phyloP scores from a whole-genome alignment of 2,329 filamentous ascomycete genomes.

The Penicillium griseofulvum region DNA sequence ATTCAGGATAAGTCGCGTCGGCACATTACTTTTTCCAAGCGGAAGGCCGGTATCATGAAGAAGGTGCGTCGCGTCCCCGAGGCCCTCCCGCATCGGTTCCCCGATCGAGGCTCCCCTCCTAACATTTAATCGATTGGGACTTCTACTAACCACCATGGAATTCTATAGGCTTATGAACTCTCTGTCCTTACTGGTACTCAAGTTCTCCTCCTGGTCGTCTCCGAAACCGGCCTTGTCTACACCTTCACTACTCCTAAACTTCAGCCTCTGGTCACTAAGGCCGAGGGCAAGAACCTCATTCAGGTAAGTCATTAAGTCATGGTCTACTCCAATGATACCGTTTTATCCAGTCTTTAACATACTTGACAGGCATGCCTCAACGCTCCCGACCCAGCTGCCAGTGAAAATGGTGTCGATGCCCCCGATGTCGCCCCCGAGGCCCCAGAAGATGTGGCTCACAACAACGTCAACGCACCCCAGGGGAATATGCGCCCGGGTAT shows the following conservation, averaged over 20 bases:
- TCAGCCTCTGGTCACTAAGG: constrained; percentile 95
- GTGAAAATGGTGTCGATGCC: constrained; percentile 77
- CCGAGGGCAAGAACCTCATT: constrained; percentile 98
- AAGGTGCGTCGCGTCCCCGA: constrained; percentile 66
- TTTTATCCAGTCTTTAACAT: constrained; percentile 18
- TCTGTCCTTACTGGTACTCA: constrained; percentile 97
- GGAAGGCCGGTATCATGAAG: constrained; percentile 99
- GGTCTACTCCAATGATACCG: not conserved
- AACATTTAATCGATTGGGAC: not conserved
- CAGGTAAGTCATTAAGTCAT: constrained; percentile 71
- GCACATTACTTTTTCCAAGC: constrained; percentile 99
- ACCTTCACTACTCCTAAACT: constrained; percentile 98
- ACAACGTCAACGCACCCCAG: constrained; percentile 69
- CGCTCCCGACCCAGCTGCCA: constrained; percentile 83
- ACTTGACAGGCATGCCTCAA: constrained; percentile 85
- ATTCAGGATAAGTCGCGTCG: constrained; percentile 99
- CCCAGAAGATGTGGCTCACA: constrained; percentile 79
- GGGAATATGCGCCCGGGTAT: constrained; percentile 66
- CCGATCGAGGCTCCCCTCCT: not conserved
- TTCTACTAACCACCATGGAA: not conserved
- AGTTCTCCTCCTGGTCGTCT: constrained; percentile 92
- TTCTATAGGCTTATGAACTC: constrained; percentile 80
- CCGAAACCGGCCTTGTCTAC: constrained; percentile 94
- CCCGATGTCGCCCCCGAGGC: constrained; percentile 73
- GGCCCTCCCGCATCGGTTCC: not conserved